These are phyloP conservation scores for Yamadazyma mexicana DNA, from an alignment of 1,139 yeast species.

Conservation along the genomic window DNA sequence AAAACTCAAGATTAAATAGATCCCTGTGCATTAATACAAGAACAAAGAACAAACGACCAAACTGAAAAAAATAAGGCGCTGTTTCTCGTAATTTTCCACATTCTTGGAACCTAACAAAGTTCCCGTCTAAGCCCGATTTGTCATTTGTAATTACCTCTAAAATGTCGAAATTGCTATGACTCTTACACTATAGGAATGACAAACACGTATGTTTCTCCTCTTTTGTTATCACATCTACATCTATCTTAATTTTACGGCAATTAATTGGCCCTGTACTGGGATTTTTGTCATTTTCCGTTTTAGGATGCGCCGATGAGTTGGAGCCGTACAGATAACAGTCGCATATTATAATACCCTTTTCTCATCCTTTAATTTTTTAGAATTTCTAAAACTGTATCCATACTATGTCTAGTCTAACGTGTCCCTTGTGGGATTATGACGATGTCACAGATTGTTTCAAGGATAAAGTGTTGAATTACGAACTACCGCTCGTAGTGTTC, in stretches of 20 bases:
- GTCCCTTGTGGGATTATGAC: conserved; percentile 43
- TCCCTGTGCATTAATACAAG: conserved; percentile 1
- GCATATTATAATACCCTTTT: not conserved
- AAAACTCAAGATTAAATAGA: conserved; percentile 75
- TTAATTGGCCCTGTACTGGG: too few species aligned
- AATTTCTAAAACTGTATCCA: not conserved
- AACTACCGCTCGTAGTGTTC: conserved; percentile 35
- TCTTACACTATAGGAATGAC: too few species aligned
- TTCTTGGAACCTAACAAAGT: too few species aligned
- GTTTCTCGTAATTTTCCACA: too few species aligned
- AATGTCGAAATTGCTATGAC: too few species aligned
- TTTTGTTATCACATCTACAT: too few species aligned
- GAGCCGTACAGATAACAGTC: conserved; percentile 7
- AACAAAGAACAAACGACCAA: conserved; percentile 2
- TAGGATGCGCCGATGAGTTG: not conserved
- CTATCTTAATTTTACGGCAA: too few species aligned
- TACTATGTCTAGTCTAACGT: conserved; percentile 10
- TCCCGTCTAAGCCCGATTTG: too few species aligned
- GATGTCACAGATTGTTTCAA: conserved; percentile 50
- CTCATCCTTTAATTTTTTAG: conserved; percentile 2
- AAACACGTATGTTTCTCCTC: too few species aligned
- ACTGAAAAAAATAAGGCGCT: too few species aligned
- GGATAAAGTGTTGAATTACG: conserved; percentile 31
- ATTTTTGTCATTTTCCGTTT: too few species aligned
- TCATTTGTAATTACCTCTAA: too few species aligned